Base-by-base conservation (phyloP, 2,329 filamentous ascomycete genomes). In the Cyphellophora attinorum region DNA sequence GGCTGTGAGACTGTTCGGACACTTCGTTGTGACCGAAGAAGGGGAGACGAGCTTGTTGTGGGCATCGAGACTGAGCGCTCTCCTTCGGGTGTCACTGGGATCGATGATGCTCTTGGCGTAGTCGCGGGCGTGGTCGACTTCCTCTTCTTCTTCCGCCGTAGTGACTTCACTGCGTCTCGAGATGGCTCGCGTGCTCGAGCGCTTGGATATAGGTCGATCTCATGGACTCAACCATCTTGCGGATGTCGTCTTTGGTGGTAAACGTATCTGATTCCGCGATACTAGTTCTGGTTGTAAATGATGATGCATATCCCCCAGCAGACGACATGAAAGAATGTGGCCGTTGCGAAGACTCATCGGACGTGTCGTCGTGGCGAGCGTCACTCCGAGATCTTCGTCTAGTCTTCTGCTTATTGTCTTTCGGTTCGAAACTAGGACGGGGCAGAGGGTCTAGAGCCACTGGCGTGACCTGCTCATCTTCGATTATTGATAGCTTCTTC, bases 181-280 rank as follows among this genome's bases (percentile, higher is more conserved):
- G 42, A 38, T 19, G 39, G 37, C 12, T 43, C 32, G 3, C 37
- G 38, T 13, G 40, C 29, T 51, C 48, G 11, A 51, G 35, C 13
- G 48, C 48, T 25, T 43, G 38, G 4, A 51, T 37, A 32, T 51
- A 51, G 3, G 34, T 49, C 25, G 39, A 37, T 15, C 48, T 37
- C 45, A 51, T 51, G 13, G 47, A 40, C 25, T 48, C 43, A 13
- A 51, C 40, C 19, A 51, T 46, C 17, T 41, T 43, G 14, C 45
- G 40, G n/a, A 51, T 36, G 16, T 49, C 48, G 8, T 49, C 47
- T 35, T 46, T 37, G 15, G 34, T 41, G 6, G 38, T 40, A 5
- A 19, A 19, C n/a, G 39, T 19, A 2, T 49, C 48, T 6, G 34
- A 19, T 19, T 48, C 47, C 5, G 27, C 40, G 11, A 44, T 15